Conservation (phyloP, 2,329 filamentous ascomycete genomes). For the Pseudogymnoascus sp. region DNA sequence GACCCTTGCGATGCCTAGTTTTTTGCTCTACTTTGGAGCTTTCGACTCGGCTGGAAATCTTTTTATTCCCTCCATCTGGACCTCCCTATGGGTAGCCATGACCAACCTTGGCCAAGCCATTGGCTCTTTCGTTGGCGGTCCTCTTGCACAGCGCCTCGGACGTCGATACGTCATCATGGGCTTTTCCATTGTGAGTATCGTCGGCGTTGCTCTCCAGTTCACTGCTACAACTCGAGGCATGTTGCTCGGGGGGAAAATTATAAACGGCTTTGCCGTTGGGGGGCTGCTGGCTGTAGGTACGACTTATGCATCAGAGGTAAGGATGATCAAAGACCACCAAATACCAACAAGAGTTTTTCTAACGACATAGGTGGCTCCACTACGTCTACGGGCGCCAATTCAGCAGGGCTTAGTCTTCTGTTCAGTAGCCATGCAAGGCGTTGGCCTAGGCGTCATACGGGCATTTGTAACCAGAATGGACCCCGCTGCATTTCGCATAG, state of each 20-base stretch:
- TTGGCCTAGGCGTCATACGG: slow-evolving; percentile 16
- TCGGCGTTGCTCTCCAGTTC: slow-evolving; percentile 16
- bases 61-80: slow-evolving; percentile 19
- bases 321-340: slow-evolving; percentile 14
- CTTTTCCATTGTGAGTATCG: slow-evolving; percentile 12
- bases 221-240: slow-evolving; percentile 13
- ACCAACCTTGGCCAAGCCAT: slow-evolving; percentile 16
- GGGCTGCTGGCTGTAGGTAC: slow-evolving; percentile 15
- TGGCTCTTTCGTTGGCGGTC: slow-evolving; percentile 15
- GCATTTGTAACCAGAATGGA: slow-evolving; percentile 16
- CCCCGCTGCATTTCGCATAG: slow-evolving; percentile 13
- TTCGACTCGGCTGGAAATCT: slow-evolving; percentile 17
- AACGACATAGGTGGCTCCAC: slow-evolving; percentile 15
- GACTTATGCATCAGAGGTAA: slow-evolving; percentile 17
- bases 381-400: slow-evolving; percentile 17
- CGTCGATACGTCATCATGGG: slow-evolving; percentile 16
- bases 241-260: slow-evolving; percentile 17
- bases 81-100: slow-evolving; percentile 18
- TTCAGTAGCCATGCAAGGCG: slow-evolving; percentile 17
- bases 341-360: not conserved
- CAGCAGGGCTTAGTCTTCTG: slow-evolving; percentile 19
- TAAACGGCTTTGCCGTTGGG: slow-evolving; percentile 19
- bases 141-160: slow-evolving; percentile 16
- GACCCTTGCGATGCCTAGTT: slow-evolving; percentile 17
- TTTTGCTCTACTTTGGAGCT: slow-evolving; percentile 16